These are phyloP conservation scores for Pholiota microspora DNA, from an alignment of 768 basidiomycete genomes.

Conservation along the genomic window DNA sequence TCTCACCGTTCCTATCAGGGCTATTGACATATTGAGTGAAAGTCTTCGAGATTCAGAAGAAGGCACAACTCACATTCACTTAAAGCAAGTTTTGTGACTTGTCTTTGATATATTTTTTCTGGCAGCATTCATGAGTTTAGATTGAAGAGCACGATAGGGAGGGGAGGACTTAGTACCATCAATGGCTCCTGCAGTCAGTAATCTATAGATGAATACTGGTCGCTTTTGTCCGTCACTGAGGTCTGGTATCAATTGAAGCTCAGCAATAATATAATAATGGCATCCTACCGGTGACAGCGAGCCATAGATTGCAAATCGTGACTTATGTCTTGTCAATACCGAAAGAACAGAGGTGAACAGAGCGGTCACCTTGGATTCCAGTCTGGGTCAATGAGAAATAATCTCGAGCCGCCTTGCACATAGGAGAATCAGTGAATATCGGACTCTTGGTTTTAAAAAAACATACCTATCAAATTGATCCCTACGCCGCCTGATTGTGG, in stretches of 20 bases:
- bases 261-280: not conserved
- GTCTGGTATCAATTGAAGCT: constrained; percentile 8
- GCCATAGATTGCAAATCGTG: constrained; percentile 98
- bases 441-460: no score
- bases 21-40: constrained; percentile 29
- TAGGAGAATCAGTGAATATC: no score
- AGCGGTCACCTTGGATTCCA: constrained; percentile 84
- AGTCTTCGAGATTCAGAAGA: not conserved
- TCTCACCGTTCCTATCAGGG: constrained; percentile 68
- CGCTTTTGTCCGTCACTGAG: constrained; percentile 90
- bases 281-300: constrained; percentile 79
- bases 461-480: constrained; percentile 80
- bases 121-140: not conserved
- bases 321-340: constrained; percentile 32
- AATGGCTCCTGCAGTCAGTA: constrained; percentile 85
- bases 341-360: not conserved
- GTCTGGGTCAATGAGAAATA: constrained; percentile 86
- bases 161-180: constrained; percentile 61
- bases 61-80: constrained; percentile 65
- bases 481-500: constrained; percentile 74
- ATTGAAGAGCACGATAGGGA: not conserved
- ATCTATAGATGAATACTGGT: constrained; percentile 86
- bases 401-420: constrained; percentile 70
- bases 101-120: constrained; percentile 94
- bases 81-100: constrained; percentile 90